Base-by-base conservation (phyloP, 805 yeast genomes). In the Wickerhamiella sorbophila region DNA sequence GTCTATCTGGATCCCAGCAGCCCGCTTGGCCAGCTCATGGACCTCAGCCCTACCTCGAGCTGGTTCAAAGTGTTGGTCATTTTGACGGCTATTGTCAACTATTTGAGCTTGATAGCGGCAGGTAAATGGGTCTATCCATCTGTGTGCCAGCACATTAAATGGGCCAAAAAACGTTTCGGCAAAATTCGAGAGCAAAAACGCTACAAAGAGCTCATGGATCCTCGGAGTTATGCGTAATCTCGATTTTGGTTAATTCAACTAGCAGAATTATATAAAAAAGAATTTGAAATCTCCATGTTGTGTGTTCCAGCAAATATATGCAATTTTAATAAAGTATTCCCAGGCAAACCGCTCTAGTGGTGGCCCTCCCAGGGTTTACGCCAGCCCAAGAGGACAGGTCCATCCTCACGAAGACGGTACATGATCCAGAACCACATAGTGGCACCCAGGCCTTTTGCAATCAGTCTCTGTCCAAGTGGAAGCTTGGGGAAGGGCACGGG, bases 351-450 rank as follows among this genome's bases (percentile, higher is more conserved):
- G n/a, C n/a, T n/a, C 37, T 36, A 51, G 49, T 63, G 67, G 29
- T 24, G 29, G 29, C 29, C 29, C 39, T 63, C 67, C 67, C 67
- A 63, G 19, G 67, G 67, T 48, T 63, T 62, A 38, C 57, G 47
- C 58, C 62, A 51, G 44, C 64, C 67, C 18, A 62, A 51, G 38
- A 63, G 48, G 33, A 62, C 65, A 10, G 65, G 63, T 33, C 58
- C 65, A 29, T 63, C 67, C 57, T 80, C 77, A 63, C 79, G 77
- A 36, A 81, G 68, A 59, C 94, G 70, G 69, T 80, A 83, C 56
- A 84, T 69, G 48, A 84, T 71, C 82, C 88, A 84, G 62, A 82
- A 84, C 82, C 91, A 81, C 83, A 81, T 78, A 41, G 86, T 70
- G 32, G 88, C 94, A 9, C 94, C 94, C 34, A 84, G 68, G 17